These are phyloP conservation scores for Chrysanthemum lavandulifolium DNA, from an alignment of 129 eudicot genomes.

Conservation along the genomic window DNA sequence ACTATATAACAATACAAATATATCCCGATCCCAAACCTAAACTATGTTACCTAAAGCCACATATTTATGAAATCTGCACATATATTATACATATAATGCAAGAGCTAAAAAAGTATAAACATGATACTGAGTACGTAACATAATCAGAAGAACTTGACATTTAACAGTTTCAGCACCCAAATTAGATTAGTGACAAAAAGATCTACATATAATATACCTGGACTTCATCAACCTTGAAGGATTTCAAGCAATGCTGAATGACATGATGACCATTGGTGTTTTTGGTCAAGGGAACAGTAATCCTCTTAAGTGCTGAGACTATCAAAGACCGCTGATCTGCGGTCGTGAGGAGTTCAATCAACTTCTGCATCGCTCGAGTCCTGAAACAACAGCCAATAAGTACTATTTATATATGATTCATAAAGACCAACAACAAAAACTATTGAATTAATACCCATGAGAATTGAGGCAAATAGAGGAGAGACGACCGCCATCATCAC, in stretches of 20 bases:
- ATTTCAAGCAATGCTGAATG: slow-evolving; percentile 49
- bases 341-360: slow-evolving; percentile 46
- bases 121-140: not conserved
- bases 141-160: not conserved
- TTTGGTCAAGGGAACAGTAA: slow-evolving; percentile 44
- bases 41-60: too few relatives aligned
- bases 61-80: too few relatives aligned
- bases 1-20: too few relatives aligned
- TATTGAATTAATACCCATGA: slow-evolving; percentile 48
- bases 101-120: too few relatives aligned
- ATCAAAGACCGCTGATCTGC: slow-evolving; percentile 42
- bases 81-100: too few relatives aligned
- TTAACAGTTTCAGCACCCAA: not conserved
- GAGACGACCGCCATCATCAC: slow-evolving; percentile 27
- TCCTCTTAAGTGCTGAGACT: slow-evolving; percentile 37
- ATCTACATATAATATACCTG: slow-evolving; percentile 37
- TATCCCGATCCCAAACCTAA: too few relatives aligned
- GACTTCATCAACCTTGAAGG: slow-evolving; percentile 39
- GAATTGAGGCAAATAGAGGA: slow-evolving; percentile 43
- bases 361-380: slow-evolving; percentile 66
- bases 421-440: not conserved
- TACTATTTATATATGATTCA: not conserved
- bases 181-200: not conserved
- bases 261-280: slow-evolving; percentile 66
- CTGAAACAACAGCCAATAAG: slow-evolving; percentile 36